Evolutionary conservation across 495 filamentous ascomycete species (phyloP).

Genomic region (Penicillium steckii): DNA sequence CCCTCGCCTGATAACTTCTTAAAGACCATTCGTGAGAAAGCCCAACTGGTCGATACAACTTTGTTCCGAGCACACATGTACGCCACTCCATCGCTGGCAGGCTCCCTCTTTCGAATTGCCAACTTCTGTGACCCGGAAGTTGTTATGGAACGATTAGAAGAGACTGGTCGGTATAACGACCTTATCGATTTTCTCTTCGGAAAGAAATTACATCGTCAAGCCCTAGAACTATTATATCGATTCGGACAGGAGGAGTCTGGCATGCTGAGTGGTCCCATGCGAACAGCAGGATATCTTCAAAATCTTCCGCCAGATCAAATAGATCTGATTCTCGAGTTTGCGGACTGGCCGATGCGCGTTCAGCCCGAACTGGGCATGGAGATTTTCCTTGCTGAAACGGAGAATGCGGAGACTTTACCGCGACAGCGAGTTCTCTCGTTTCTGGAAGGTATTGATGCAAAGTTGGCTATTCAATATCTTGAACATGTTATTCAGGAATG

Average conservation of each 20-base stretch:
- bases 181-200: constrained; percentile 96
- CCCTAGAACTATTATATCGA: constrained; percentile 74
- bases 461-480: constrained; percentile 77
- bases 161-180: constrained; percentile 86
- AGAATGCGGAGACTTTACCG: constrained; percentile 89
- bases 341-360: constrained; percentile 76
- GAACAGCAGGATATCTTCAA: constrained; percentile 89
- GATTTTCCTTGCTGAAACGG: constrained; percentile 88
- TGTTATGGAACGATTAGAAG: constrained; percentile 87
- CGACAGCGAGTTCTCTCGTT: constrained; percentile 73
- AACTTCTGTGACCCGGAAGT: constrained; percentile 98
- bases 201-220: constrained; percentile 88
- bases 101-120: constrained; percentile 88
- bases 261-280: constrained; percentile 59
- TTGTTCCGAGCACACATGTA: constrained; percentile 94
- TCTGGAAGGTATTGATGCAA: constrained; percentile 62
- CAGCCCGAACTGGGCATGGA: constrained; percentile 87
- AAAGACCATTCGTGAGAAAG: constrained; percentile 67
- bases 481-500: constrained; percentile 90
- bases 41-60: constrained; percentile 84
- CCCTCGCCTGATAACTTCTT: constrained; percentile 58
- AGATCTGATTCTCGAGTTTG: constrained; percentile 88
- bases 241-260: constrained; percentile 74
- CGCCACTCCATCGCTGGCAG: constrained; percentile 77
- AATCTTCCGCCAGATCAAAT: constrained; percentile 83